Conservation (phyloP, 2,329 filamentous ascomycete genomes). For the Metarhizium brunneum region DNA sequence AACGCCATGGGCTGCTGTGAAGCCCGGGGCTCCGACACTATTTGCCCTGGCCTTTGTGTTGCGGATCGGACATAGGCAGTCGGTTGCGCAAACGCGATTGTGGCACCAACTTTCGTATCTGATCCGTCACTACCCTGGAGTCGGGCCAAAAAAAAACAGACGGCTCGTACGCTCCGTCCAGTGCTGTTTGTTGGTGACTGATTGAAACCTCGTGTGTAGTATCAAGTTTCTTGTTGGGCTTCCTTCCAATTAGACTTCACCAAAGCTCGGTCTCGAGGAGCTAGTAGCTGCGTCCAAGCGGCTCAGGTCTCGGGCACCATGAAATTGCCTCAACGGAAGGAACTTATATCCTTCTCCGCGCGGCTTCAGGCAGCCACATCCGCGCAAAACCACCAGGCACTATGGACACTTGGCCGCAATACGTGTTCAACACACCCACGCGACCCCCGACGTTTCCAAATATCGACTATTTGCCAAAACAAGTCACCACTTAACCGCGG, state of each 20-base stretch:
- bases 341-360: not conserved
- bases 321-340: too few species aligned
- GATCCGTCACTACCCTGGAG: not conserved
- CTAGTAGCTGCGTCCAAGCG: too few species aligned
- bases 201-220: too few species aligned
- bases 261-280: too few species aligned
- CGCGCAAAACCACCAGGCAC: not conserved
- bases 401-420: not conserved
- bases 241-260: too few species aligned
- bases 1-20: too few species aligned
- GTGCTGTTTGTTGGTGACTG: too few species aligned
- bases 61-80: not conserved
- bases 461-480: not conserved
- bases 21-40: not conserved
- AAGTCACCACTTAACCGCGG: not conserved
- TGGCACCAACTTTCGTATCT: too few species aligned
- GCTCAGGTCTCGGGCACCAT: too few species aligned
- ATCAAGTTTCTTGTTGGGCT: too few species aligned
- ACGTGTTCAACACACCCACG: not conserved
- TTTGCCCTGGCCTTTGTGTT: not conserved
- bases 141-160: too few species aligned
- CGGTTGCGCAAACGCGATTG: not conserved
- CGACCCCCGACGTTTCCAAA: not conserved
- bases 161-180: too few species aligned
- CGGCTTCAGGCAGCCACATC: not conserved